These are phyloP conservation scores for Penicillium sp. DNA, from an alignment of 2,329 filamentous ascomycete species.

Conservation along the genomic window DNA sequence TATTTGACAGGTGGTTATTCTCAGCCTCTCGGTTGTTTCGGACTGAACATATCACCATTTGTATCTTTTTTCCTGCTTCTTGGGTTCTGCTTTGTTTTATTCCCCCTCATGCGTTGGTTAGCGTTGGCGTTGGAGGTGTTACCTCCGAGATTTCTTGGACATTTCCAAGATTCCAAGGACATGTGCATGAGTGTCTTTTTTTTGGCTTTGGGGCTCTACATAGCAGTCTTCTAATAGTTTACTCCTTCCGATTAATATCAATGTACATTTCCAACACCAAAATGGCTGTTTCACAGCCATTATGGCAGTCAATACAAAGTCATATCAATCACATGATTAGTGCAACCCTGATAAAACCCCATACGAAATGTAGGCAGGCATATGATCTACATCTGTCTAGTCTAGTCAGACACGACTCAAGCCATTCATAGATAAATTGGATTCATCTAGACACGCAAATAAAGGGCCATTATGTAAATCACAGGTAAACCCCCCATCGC, in stretches of 20 bases:
- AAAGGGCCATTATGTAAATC: conserved; percentile 25
- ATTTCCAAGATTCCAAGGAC: neutral
- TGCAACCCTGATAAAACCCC: neutral
- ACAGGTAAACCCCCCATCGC: conserved; percentile 18
- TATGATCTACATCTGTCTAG: neutral
- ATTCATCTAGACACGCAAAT: conserved; percentile 23
- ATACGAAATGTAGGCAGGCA: too few relatives aligned
- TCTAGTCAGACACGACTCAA: neutral
- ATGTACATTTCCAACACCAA: neutral
- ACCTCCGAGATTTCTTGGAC: neutral
- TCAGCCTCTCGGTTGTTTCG: too few relatives aligned
- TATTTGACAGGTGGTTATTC: neutral
- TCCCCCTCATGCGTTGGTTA: conserved; percentile 12
- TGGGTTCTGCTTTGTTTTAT: conserved; percentile 7
- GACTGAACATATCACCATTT: too few relatives aligned
- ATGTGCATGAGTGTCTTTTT: neutral
- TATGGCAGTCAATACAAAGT: neutral
- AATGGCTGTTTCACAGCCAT: neutral
- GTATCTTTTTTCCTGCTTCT: neutral
- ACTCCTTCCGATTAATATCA: neutral
- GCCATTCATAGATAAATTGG: conserved; percentile 14
- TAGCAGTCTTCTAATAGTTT: too few relatives aligned
- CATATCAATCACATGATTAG: neutral
- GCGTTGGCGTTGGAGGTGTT: conserved; percentile 15
- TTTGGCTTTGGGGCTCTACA: neutral